Evolutionary conservation across 1,284 basidiomycete species (phyloP), one percentile per base, ranked within the genome.

Genomic region (Tilletia setariae): DNA sequence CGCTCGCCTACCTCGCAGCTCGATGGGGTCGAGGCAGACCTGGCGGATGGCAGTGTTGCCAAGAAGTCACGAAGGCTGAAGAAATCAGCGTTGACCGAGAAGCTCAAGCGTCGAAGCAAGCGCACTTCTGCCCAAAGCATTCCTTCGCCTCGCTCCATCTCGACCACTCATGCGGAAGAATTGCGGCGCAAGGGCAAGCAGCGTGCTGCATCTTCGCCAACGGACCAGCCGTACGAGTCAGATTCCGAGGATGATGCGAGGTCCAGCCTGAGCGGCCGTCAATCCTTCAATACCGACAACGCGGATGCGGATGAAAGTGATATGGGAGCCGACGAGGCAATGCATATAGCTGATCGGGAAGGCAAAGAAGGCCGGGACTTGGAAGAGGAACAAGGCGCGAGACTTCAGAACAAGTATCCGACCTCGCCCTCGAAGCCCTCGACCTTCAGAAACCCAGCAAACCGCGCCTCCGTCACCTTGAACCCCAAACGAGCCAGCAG

Each of bases 101-200:
- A 61, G 16, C 28, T 61, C 6, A 61, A 61, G 56, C 28, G 56
- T n/a, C 56, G 56, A 16, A 61, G 56, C 28, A 61, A 61, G 56
- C 56, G 56, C 28, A 19, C 35, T 7, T 61, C 56, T 19, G 56
- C 28, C 16, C 56, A 32, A 4, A 25, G n/a, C 25, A 6, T 25
- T 7, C 28, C 51, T 19, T 28, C 21, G 51, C 21, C 51, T 28
- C n/a, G 51, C 51, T 56, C 51, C 15, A 23, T 19, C 21, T 19
- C 21, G 51, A 25, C 16, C 4, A 19, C 3, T 6, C 3, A 49
- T 23, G 46, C 16, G 19, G 46, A 49, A 16, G 19, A 23, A 3
- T 4, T 6, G 4, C 21, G 46, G 46, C 16, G 46, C 46, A 19
- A 6, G 46, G 46, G 16, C 4, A 19, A 23, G 46, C 19, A 49